A percentile compares a stretch with the other conserved stretches of the same genome.
Conservation (phyloP, 768 basidiomycete species). For the Phlegmacium glaucopus region DNA sequence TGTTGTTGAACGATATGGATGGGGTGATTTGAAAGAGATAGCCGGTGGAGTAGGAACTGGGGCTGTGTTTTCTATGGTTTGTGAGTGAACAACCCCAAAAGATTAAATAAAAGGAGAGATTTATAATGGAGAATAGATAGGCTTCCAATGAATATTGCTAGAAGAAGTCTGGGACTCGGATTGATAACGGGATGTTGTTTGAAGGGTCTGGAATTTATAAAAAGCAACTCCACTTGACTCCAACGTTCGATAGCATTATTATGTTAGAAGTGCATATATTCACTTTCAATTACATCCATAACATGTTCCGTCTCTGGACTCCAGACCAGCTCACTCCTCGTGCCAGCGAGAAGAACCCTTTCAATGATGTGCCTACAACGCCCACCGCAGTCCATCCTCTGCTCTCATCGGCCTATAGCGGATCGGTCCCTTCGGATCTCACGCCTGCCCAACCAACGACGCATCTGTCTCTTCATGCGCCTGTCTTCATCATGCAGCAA, state of each 20-base stretch:
- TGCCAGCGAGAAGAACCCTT: slow-evolving; percentile 51
- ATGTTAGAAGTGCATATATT: too few species aligned
- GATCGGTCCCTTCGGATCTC: slow-evolving; percentile 40
- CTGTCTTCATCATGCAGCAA: slow-evolving; percentile 78
- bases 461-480: slow-evolving; percentile 78
- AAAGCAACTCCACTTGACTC: slow-evolving; percentile 2
- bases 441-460: slow-evolving; percentile 52
- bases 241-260: too few species aligned
- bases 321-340: slow-evolving; percentile 61
- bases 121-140: slow-evolving; percentile 21
- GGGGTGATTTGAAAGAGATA: slow-evolving; percentile 41
- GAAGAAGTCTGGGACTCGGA: slow-evolving; percentile 53
- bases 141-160: slow-evolving; percentile 46
- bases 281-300: too few species aligned
- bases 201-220: slow-evolving; percentile 40
- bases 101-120: not conserved
- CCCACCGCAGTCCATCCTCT: slow-evolving; percentile 37
- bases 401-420: slow-evolving; percentile 34
- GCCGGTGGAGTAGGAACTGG: slow-evolving; percentile 68
- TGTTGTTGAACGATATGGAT: slow-evolving; percentile 33
- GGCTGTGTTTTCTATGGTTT: slow-evolving; percentile 50
- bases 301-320: slow-evolving; percentile 72
- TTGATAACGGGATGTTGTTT: slow-evolving; percentile 52
- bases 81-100: slow-evolving; percentile 37
- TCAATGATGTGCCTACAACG: slow-evolving; percentile 42